A percentile compares a stretch with the other conserved stretches of the same genome.
Evolutionary conservation across 495 filamentous ascomycete genomes (phyloP).

Genomic region (Astrothelium subdiscretum): DNA sequence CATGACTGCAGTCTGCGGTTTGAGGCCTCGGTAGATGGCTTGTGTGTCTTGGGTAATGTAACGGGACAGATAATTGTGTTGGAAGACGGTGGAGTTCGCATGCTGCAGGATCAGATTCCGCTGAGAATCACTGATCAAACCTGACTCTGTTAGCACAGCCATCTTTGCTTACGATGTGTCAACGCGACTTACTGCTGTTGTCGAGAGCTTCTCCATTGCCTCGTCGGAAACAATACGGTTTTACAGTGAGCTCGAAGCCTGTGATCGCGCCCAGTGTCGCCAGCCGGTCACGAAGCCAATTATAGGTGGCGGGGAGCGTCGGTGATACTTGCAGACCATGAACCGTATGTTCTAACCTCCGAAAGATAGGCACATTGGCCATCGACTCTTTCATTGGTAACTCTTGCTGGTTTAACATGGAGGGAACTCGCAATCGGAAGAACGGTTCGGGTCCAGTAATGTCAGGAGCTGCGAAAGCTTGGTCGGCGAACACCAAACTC

Average conservation of each 20-base stretch:
- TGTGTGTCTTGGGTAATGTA: constrained; percentile 4
- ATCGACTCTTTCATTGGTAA: not conserved
- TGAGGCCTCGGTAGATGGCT: not conserved
- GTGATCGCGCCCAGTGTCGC: constrained; percentile 1
- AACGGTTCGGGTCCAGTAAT: not conserved
- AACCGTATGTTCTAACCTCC: not conserved
- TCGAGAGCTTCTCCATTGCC: constrained; percentile 6
- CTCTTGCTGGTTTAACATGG: not conserved
- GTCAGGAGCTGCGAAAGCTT: not conserved
- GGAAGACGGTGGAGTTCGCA: constrained; percentile 1
- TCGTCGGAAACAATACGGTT: not conserved
- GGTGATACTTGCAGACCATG: not conserved
- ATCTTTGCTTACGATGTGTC: not conserved
- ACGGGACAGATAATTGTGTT: constrained; percentile 1
- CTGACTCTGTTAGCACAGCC: not conserved
- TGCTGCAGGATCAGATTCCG: constrained; percentile 12
- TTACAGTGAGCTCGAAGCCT: not conserved
- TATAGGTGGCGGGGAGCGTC: not conserved
- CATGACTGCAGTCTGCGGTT: constrained; percentile 5
- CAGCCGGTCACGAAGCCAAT: not conserved
- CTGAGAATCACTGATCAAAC: constrained; percentile 6
- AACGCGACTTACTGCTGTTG: constrained; percentile 4
- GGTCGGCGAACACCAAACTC: not conserved
- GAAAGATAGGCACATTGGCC: not conserved
- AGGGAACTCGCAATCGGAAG: not conserved